Evolutionary conservation across 495 filamentous ascomycete species (phyloP).

Genomic region (Letharia columbiana): DNA sequence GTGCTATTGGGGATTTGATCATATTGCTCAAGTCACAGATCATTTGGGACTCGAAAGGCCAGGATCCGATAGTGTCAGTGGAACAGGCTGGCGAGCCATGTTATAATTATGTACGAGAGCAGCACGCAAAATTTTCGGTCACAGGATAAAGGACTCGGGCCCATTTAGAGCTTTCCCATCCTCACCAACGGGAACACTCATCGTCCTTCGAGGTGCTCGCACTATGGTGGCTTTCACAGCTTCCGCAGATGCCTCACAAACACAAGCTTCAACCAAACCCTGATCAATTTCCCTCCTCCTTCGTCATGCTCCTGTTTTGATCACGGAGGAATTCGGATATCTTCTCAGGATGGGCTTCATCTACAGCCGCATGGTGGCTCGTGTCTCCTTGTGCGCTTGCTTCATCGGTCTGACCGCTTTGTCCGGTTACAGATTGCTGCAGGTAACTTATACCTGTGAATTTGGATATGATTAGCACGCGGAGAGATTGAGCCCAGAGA

Average conservation of each 20-base stretch:
- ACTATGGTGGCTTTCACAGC: background rate
- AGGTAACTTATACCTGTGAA: constrained; percentile 9
- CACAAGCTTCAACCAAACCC: background rate
- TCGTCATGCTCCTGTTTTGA: constrained; percentile 7
- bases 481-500: background rate
- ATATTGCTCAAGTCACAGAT: constrained; percentile 54
- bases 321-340: constrained; percentile 17
- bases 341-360: constrained; percentile 15
- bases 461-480: background rate
- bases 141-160: background rate
- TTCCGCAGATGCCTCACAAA: background rate
- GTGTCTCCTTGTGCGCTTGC: constrained; percentile 1
- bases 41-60: constrained; percentile 49
- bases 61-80: constrained; percentile 8
- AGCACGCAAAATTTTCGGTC: background rate
- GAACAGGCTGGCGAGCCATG: constrained; percentile 42
- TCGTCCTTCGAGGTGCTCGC: background rate
- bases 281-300: constrained; percentile 1
- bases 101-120: constrained; percentile 29
- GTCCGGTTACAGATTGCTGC: constrained; percentile 12
- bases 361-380: constrained; percentile 12
- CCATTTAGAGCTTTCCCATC: background rate
- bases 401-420: background rate
- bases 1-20: constrained; percentile 63
- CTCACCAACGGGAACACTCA: background rate